These are phyloP conservation scores for Chaetoceros muelleri DNA, from an alignment of 108 stramenopile species.

Conservation along the genomic window DNA sequence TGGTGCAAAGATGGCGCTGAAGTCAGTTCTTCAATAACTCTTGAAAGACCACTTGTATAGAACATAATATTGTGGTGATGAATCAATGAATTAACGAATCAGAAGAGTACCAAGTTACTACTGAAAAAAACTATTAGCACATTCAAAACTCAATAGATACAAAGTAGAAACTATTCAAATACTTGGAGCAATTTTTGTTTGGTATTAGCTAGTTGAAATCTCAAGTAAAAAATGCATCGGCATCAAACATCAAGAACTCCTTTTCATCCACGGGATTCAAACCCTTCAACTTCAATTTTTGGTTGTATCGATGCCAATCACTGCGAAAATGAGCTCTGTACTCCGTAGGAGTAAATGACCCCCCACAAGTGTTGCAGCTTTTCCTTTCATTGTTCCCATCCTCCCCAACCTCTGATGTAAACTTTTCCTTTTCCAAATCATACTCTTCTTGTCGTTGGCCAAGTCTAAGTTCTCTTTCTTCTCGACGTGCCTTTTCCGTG, in stretches of 20 bases:
- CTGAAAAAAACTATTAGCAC: too few species aligned
- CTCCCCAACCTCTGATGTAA: neutral
- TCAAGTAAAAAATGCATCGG: conserved; percentile 28
- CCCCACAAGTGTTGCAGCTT: conserved; percentile 81
- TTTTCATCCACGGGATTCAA: conserved; percentile 50
- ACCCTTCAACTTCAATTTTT: conserved; percentile 85
- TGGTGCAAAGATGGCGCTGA: conserved; percentile 35
- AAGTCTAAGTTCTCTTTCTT: neutral
- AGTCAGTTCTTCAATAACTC: neutral
- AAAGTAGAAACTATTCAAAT: too few species aligned
- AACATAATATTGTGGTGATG: too few species aligned
- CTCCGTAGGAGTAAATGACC: conserved; percentile 49
- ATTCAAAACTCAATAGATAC: too few species aligned
- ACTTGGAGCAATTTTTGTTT: neutral
- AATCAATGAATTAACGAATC: too few species aligned
- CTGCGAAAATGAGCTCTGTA: conserved; percentile 87
- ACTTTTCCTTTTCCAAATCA: neutral
- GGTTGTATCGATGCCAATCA: conserved; percentile 94
- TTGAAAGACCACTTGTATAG: too few species aligned
- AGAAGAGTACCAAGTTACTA: too few species aligned
- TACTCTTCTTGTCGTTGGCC: neutral
- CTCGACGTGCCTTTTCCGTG: neutral
- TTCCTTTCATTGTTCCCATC: conserved; percentile 18
- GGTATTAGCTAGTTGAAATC: neutral
- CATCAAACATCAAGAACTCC: conserved; percentile 65